Base-by-base conservation (phyloP, 257 asterid genomes). In the Lithospermum erythrorhizon region DNA sequence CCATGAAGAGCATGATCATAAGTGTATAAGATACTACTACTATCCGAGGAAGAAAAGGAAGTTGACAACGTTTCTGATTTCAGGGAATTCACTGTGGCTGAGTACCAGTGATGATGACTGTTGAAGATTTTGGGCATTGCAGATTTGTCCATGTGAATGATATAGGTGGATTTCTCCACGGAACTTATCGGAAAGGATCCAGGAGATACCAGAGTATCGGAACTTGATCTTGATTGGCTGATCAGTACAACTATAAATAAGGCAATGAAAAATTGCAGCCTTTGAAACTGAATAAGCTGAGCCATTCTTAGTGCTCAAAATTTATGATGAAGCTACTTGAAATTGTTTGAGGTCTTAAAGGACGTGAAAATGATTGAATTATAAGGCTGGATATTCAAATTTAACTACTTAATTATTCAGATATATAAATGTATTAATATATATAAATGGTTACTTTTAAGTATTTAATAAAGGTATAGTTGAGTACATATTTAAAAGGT, bases 71-170 rank as follows among this genome's bases (percentile, higher is more conserved):
- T 24, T 53, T 55, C 56, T 11, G 73, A 18, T 41, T 61, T 63
- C 18, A 82, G 25, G n/a, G 84, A 70, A 27, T 58, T 53, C 2
- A 69, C 9, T 6, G 22, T 63, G 21, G 49, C 68, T 9, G 75
- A 71, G 61, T 79, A 76, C 82, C 85, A 76, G 20, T 71, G 66
- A 2, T 64, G 14, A 60, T 71, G 73, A 51, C 32, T 55, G 1
- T 57, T 4, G 55, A 70, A 76, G 16, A 71, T 63, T 7, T n/a
- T 66, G 1, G 85, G 85, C 78, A 79, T 79, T n/a, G 27, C 51
- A 9, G 76, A 68, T 21, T 73, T 70, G 70, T 79, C 85, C 82
- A 76, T 73, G 48, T 79, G 85, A 54, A 79, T 71, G 15, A 76
- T 76, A 61, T 73, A 73, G 4, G 68, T 67, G 17, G 76, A 66